phyloP scores from a whole-genome alignment of 2,329 filamentous ascomycete species.

The Neopestalotiopsis sp. region DNA sequence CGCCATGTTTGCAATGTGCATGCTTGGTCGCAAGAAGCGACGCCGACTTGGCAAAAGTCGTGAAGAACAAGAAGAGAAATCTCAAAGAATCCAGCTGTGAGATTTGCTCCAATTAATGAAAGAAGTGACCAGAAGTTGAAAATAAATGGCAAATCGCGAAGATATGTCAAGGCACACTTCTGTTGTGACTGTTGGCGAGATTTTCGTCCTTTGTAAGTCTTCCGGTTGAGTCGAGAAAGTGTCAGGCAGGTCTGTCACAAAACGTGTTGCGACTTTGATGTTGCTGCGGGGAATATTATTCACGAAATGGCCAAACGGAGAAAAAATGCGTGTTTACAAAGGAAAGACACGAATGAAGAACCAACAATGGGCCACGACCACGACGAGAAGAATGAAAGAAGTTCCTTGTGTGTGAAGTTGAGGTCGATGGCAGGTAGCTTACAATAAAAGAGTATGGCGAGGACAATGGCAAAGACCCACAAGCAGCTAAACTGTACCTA shows the following conservation, averaged over 20 bases:
- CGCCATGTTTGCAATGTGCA: slow-evolving; percentile 29
- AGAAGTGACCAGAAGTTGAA: slow-evolving; percentile 10
- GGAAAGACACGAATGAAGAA: slow-evolving; percentile 21
- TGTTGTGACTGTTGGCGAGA: not conserved
- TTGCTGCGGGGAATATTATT: slow-evolving; percentile 14
- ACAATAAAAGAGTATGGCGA: slow-evolving; percentile 14
- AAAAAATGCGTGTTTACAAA: slow-evolving; percentile 24
- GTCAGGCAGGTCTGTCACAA: slow-evolving; percentile 24
- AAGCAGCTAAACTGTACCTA: not conserved
- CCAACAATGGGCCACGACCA: slow-evolving; percentile 22
- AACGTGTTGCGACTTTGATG: slow-evolving; percentile 17
- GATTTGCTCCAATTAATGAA: slow-evolving; percentile 20
- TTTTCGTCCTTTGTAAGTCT: not conserved
- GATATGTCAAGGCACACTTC: slow-evolving; percentile 1
- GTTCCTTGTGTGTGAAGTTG: slow-evolving; percentile 24
- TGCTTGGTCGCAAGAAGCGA: not conserved
- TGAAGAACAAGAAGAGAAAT: slow-evolving; percentile 17
- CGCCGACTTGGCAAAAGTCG: not conserved
- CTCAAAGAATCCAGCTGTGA: slow-evolving; percentile 31
- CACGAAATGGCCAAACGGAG: slow-evolving; percentile 4
- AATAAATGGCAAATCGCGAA: not conserved
- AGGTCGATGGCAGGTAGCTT: not conserved
- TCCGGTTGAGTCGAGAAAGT: slow-evolving; percentile 4
- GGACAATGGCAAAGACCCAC: not conserved
- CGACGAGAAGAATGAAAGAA: slow-evolving; percentile 21